Conservation (phyloP, 1,139 yeast genomes). For the Protomyces pachydermus region DNA sequence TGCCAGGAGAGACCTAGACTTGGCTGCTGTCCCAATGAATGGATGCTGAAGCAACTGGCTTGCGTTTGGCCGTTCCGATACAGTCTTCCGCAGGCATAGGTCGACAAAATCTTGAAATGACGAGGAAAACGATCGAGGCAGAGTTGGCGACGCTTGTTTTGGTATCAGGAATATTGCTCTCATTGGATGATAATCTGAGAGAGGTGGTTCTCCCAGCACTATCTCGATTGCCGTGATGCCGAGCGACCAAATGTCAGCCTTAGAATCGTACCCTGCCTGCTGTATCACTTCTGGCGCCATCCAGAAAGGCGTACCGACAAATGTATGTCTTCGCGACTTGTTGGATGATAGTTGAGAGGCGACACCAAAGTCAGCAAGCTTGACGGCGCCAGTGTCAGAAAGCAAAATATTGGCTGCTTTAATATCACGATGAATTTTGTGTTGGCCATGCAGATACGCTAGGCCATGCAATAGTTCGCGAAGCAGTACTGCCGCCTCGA, state of each 20-base stretch:
- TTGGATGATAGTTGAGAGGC: slow-evolving; percentile 80
- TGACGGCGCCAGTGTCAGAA: slow-evolving; percentile 68
- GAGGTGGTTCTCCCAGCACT: slow-evolving; percentile 78
- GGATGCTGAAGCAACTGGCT: slow-evolving; percentile 54
- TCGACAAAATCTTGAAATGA: slow-evolving; percentile 59
- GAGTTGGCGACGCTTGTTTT: slow-evolving; percentile 48
- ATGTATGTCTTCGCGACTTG: slow-evolving; percentile 73
- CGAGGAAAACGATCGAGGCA: slow-evolving; percentile 46
- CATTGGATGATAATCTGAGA: slow-evolving; percentile 71
- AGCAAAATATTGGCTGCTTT: slow-evolving; percentile 78
- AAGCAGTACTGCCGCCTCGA: slow-evolving; percentile 54
- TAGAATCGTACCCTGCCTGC: slow-evolving; percentile 79
- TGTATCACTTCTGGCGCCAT: slow-evolving; percentile 97
- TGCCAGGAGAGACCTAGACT: background rate
- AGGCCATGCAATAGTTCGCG: slow-evolving; percentile 63
- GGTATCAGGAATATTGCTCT: slow-evolving; percentile 63
- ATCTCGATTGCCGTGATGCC: slow-evolving; percentile 87
- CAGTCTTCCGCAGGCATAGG: slow-evolving; percentile 62
- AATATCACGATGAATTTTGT: slow-evolving; percentile 80
- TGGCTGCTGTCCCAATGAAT: slow-evolving; percentile 49
- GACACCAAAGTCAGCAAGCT: slow-evolving; percentile 94
- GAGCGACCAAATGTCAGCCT: slow-evolving; percentile 93
- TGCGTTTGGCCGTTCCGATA: slow-evolving; percentile 54
- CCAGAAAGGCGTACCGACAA: slow-evolving; percentile 98
- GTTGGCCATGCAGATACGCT: slow-evolving; percentile 65